Evolutionary conservation across 768 basidiomycete genomes (phyloP).

Genomic region (Suillus decipiens): DNA sequence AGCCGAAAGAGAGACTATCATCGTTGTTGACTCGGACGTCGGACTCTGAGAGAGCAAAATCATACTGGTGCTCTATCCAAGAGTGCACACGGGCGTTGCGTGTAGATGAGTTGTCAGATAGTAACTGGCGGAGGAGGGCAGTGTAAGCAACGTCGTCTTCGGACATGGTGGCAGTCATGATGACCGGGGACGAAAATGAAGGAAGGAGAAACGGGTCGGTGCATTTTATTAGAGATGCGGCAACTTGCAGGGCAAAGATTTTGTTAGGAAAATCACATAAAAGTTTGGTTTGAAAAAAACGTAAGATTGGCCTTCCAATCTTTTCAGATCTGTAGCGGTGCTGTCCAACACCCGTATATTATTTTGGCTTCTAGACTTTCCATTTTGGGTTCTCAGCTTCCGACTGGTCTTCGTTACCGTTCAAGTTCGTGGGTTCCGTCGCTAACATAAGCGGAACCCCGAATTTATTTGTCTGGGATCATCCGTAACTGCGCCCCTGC

Average conservation of each 20-base stretch:
- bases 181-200: conserved; percentile 8
- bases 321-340: conserved; percentile 1
- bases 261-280: conserved; percentile 23
- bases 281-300: conserved; percentile 6
- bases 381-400: neutral
- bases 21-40: conserved; percentile 8
- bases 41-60: conserved; percentile 34
- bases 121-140: conserved; percentile 28
- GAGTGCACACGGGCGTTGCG: conserved; percentile 35
- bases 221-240: conserved; percentile 25
- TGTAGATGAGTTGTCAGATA: conserved; percentile 22
- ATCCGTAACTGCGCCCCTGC: conserved; percentile 8
- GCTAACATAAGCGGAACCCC: conserved; percentile 21
- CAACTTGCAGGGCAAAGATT: neutral
- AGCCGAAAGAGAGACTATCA: neutral
- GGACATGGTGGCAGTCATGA: conserved; percentile 22
- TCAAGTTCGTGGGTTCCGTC: conserved; percentile 2
- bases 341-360: neutral
- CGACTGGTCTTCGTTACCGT: conserved; percentile 14
- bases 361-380: conserved; percentile 7
- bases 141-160: conserved; percentile 35
- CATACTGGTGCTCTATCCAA: conserved; percentile 39
- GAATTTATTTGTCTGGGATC: conserved; percentile 9
- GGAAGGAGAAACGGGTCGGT: neutral
- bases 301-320: conserved; percentile 14